Conservation (phyloP, 495 filamentous ascomycete genomes). For the Bryoglossum gracile region DNA sequence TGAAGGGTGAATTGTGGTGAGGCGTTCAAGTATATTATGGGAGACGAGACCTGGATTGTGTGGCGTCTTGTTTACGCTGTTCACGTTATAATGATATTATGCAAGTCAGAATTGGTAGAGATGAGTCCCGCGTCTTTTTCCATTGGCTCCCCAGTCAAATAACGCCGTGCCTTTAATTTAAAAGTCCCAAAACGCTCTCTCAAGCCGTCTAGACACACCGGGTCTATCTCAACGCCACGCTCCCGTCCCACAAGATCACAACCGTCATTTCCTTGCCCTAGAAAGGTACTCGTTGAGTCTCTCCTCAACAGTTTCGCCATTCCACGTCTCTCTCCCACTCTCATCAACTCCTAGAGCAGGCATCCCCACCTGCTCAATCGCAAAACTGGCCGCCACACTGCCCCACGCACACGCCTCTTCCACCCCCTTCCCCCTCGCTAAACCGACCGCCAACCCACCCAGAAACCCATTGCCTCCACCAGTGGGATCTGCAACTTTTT, state of each 20-base stretch:
- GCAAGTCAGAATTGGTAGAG: background rate
- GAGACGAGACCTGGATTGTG: conserved; percentile 1
- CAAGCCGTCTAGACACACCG: too few species aligned
- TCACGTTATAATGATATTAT: conserved; percentile 18
- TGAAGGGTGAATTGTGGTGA: too few species aligned
- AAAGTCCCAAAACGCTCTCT: too few species aligned
- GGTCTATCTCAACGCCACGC: background rate
- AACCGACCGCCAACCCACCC: conserved; percentile 69
- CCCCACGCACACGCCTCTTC: conserved; percentile 70
- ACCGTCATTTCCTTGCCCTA: conserved; percentile 16
- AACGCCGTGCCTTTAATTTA: too few species aligned
- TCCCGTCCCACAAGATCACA: background rate
- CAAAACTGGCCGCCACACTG: conserved; percentile 83
- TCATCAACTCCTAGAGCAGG: conserved; percentile 49
- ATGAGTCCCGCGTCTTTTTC: conserved; percentile 5
- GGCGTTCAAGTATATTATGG: background rate
- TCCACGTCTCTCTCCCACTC: conserved; percentile 67
- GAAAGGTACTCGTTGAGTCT: conserved; percentile 48
- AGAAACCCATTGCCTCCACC: conserved; percentile 95
- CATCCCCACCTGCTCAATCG: conserved; percentile 88
- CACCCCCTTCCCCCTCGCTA: conserved; percentile 55
- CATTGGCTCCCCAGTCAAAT: too few species aligned
- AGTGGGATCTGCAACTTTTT: conserved; percentile 77
- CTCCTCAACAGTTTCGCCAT: conserved; percentile 50
- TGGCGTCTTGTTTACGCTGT: too few species aligned